Base-by-base conservation (phyloP, 441 rosid species). In the Gossypium davidsonii region DNA sequence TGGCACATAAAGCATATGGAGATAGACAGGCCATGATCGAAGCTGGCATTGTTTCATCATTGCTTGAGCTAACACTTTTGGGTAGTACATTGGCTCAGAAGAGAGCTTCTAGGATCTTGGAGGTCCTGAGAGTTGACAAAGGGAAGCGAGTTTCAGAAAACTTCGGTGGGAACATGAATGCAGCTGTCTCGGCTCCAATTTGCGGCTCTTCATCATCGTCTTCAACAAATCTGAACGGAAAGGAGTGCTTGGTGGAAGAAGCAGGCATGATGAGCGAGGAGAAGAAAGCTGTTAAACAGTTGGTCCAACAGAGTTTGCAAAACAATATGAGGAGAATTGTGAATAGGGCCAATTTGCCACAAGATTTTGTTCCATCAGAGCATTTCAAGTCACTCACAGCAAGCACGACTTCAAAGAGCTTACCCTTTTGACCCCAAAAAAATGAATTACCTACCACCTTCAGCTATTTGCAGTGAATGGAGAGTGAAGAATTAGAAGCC, bases 261-360 rank as follows among this genome's bases (percentile, higher is more conserved):
- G 96, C 84, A 25, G 31, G 77, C 71, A 86, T 88, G 98, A 95
- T 95, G 94, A 95, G 99, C 12, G 93, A 90, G 77, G 99, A 95
- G 85, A 95, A 85, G 83, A 92, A 92, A 81, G 99, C 99, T 0
- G 98, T 95, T 80, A 90, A 90, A 73, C 97, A 90, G 77, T 80
- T 95, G 73, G 99, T 95, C 68, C 97, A 92, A 77, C 99, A 90
- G 78, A 95, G 99, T 79, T 81, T 95, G 86, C 98, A 95, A 76
- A 92, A 83, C 78, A 95, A 95, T 66, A 95, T 95, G 97, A 92
- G 83, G 82, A 91, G 98, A 81, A 95, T 95, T n/a, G 96, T 86
- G 2, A 91, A 91, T 82, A 87, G 99, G 80, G 98, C 99, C 62
- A 95, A 95, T 81, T 81, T 95, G 81, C 99, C 97, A 2, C 99